Evolutionary conservation across 257 asterid genomes (phyloP).

Genomic region (Solanum sitiens): DNA sequence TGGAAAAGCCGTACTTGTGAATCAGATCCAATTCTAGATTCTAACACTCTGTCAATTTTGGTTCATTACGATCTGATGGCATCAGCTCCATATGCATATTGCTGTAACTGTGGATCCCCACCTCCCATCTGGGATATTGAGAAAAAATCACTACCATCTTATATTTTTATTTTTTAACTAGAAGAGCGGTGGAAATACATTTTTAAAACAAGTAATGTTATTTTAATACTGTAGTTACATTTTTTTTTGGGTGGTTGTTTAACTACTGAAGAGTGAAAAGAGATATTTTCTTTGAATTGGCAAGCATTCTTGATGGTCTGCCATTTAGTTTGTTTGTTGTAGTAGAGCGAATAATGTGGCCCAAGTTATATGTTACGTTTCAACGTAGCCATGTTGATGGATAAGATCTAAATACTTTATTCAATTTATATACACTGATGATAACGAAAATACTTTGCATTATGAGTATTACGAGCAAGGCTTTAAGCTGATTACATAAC

Average conservation of each 20-base stretch:
- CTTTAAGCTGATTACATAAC: background rate
- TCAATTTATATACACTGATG: background rate
- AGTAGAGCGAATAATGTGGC: background rate
- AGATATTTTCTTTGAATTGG: background rate
- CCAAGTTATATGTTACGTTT: background rate
- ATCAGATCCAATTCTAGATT: background rate
- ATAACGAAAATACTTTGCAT: background rate
- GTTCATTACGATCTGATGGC: conserved; percentile 1
- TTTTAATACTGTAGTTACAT: background rate
- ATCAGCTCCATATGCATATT: background rate
- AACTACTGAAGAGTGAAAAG: background rate
- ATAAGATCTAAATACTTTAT: background rate
- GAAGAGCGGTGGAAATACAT: background rate
- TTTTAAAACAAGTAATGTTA: background rate
- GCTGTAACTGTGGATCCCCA: background rate
- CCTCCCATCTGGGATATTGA: background rate
- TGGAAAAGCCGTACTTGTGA: background rate
- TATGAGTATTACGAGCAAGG: background rate
- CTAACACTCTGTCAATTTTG: background rate
- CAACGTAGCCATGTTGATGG: background rate
- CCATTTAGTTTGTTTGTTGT: too few relatives aligned
- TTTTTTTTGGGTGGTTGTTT: background rate
- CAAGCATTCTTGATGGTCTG: background rate
- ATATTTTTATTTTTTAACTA: background rate
- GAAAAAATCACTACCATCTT: background rate